phyloP scores from a whole-genome alignment of 2,329 filamentous ascomycete species.

The Fusarium sp. region DNA sequence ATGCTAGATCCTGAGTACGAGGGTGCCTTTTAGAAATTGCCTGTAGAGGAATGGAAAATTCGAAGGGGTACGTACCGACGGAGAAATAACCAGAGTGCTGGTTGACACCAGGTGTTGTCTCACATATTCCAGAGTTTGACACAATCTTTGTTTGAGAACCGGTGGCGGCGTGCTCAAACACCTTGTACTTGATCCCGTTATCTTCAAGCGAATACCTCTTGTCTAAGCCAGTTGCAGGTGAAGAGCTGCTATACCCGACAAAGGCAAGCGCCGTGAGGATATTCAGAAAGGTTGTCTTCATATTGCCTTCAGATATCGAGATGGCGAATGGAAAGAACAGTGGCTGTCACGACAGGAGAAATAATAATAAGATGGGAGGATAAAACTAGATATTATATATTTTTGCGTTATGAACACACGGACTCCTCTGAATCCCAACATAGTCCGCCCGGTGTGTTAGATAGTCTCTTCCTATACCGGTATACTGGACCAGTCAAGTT shows the following conservation, averaged over 20 bases:
- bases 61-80: constrained; percentile 59
- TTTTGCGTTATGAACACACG: not conserved
- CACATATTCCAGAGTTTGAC: constrained; percentile 62
- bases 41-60: not conserved
- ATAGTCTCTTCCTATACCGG: not conserved
- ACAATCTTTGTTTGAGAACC: constrained; percentile 34
- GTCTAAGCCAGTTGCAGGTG: constrained; percentile 1
- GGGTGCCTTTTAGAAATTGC: constrained; percentile 44
- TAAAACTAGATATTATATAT: not conserved
- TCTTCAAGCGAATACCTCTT: not conserved
- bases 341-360: not conserved
- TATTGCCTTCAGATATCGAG: not conserved
- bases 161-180: constrained; percentile 37
- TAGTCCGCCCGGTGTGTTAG: not conserved
- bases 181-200: constrained; percentile 19
- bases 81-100: constrained; percentile 74
- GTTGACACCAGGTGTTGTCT: constrained; percentile 70
- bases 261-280: constrained; percentile 8
- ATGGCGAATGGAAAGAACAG: not conserved
- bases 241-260: not conserved
- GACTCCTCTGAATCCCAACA: not conserved
- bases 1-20: constrained; percentile 20
- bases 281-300: constrained; percentile 3
- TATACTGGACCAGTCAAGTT: not conserved
- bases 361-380: not conserved